phyloP scores from a whole-genome alignment of 441 rosid genomes.

The Adansonia gregorii region DNA sequence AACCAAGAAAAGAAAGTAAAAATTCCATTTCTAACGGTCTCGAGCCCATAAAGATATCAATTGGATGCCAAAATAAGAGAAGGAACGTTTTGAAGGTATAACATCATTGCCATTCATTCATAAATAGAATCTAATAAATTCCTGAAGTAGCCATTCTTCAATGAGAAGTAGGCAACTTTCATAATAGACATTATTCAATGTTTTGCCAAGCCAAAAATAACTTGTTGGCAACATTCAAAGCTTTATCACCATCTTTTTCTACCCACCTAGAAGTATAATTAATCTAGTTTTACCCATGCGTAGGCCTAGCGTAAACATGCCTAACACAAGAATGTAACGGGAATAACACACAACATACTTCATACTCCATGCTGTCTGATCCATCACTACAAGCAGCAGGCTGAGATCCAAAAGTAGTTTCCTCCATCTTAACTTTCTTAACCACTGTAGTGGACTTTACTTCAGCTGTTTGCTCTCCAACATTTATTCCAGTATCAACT shows the following conservation, averaged over 20 bases:
- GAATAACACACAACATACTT: constrained; percentile 32
- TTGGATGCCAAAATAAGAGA: neutral
- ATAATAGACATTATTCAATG: neutral
- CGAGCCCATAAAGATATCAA: neutral
- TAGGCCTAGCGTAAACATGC: neutral
- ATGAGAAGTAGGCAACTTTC: neutral
- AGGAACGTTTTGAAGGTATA: neutral
- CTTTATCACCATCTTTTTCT: neutral
- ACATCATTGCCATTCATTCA: neutral
- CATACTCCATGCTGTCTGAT: constrained; percentile 25
- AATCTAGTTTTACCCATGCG: neutral
- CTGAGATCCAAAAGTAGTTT: constrained; percentile 24
- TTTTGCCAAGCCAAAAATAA: constrained; percentile 4
- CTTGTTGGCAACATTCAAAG: neutral
- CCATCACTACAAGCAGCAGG: constrained; percentile 21
- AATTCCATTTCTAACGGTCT: neutral
- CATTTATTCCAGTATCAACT: constrained; percentile 25
- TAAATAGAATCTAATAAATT: neutral
- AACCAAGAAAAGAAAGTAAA: constrained; percentile 15
- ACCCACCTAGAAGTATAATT: neutral
- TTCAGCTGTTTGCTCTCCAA: constrained; percentile 21
- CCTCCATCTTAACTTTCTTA: constrained; percentile 19
- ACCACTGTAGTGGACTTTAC: constrained; percentile 8
- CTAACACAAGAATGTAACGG: neutral
- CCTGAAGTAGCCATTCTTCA: neutral